Percentiles rank a stretch among this genome's conserved stretches.
phyloP scores from a whole-genome alignment of 169 alveolate genomes.

The Amoebophrya sp. region DNA sequence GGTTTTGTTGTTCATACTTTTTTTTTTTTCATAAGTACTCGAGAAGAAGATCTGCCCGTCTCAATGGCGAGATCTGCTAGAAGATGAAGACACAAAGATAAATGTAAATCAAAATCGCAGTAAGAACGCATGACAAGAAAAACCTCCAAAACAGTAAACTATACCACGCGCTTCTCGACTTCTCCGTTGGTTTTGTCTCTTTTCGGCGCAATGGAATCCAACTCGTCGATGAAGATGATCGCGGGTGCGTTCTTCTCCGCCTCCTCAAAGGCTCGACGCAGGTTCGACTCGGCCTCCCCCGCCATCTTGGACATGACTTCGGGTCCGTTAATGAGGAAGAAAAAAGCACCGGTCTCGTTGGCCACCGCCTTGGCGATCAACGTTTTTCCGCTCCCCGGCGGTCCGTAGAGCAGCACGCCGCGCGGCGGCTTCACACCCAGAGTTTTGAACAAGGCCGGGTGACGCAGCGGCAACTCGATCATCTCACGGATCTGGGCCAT shows the following conservation, averaged over 20 bases:
- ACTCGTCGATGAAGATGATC: slow-evolving; percentile 98
- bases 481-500: slow-evolving; percentile 97
- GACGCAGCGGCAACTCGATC: slow-evolving; percentile 98
- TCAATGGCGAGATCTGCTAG: no score
- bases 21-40: no score
- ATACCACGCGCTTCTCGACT: slow-evolving; percentile 98
- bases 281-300: slow-evolving; percentile 99
- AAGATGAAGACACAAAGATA: no score
- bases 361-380: slow-evolving; percentile 99
- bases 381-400: slow-evolving; percentile 99
- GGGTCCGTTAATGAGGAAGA: slow-evolving; percentile 72
- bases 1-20: no score
- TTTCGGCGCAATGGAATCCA: slow-evolving; percentile 99
- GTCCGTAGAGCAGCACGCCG: slow-evolving; percentile 99
- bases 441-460: slow-evolving; percentile 97
- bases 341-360: slow-evolving; percentile 77
- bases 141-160: neutral
- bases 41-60: no score
- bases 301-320: slow-evolving; percentile 95
- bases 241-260: slow-evolving; percentile 99
- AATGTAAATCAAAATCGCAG: neutral
- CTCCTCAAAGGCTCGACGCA: slow-evolving; percentile 92
- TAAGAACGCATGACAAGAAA: neutral
- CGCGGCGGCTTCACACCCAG: slow-evolving; percentile 99
- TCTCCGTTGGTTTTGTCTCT: slow-evolving; percentile 99